Base-by-base conservation (phyloP, 1,284 basidiomycete species). In the Phellopilus nigrolimitatus region DNA sequence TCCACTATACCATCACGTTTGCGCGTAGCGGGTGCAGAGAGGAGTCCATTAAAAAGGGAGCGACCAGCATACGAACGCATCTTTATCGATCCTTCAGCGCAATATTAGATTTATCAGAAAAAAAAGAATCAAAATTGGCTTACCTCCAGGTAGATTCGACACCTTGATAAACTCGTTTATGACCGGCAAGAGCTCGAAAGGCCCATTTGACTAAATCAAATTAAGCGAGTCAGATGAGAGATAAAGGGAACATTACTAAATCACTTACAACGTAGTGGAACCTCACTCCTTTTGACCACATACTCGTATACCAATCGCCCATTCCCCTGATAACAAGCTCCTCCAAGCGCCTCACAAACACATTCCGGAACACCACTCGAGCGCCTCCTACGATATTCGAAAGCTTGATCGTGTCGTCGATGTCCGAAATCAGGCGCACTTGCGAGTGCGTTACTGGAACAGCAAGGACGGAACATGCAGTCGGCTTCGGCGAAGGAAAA, bases 361-460 rank as follows among this genome's bases (percentile, higher is more conserved):
- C 87, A 59, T 87, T 88, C 41, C 78, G 73, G 64, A 93, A 94
- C 2, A 88, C 81, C 1, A 81, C 73, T 28, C 89, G 73, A 0
- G 88, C 80, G 0, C 91, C 91, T 10, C 72, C 70, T 2, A 84
- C 62, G n/a, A 95, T 76, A 48, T 83, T 80, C 0, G 88, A 83
- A 43, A 79, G 66, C 64, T 95, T 97, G 56, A 97, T 78, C 0
- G 95, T 98, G 65, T 98, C 95, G 65, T 98, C 95, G 39, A 98
- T 87, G 62, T 98, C 95, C 0, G 91, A 95, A 28, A 97, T 85
- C 49, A 97, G 76, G 6, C 90, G 80, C 10, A 92, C 64, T 0
- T 75, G 74, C 1, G 75, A 73, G 60, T 80, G 68, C 0, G 80
- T 77, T 10, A 85, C 69, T 0, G 81, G 71, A 1, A 84, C 53